A percentile compares a stretch with the other conserved stretches of the same genome.
These are phyloP conservation scores for Strobilomyces dryophilus DNA, from an alignment of 768 basidiomycete genomes.

Conservation along the genomic window DNA sequence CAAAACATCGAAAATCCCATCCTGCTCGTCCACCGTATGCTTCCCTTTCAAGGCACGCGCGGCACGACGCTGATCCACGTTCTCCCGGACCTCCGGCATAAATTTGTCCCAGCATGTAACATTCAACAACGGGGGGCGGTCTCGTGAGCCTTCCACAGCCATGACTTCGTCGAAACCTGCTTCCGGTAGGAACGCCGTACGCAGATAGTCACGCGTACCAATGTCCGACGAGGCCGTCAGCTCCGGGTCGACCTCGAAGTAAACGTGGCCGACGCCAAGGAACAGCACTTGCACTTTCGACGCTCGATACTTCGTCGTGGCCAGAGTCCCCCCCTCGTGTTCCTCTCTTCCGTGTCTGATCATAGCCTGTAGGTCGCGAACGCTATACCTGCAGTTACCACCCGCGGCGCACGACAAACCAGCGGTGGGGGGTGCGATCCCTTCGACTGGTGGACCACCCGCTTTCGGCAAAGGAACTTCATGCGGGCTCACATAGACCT, in stretches of 20 bases:
- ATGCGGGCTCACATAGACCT: neutral
- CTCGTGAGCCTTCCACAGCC: neutral
- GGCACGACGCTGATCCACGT: neutral
- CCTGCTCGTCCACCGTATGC: neutral
- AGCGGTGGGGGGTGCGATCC: neutral
- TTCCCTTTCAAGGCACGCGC: neutral
- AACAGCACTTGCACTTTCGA: neutral
- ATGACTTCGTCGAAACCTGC: neutral
- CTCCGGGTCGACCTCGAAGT: neutral
- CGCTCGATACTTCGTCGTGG: neutral
- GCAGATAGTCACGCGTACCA: neutral
- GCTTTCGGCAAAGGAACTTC: neutral
- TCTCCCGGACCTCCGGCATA: neutral
- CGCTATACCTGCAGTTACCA: neutral
- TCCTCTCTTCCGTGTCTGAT: neutral
- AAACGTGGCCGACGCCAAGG: neutral
- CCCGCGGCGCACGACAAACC: neutral
- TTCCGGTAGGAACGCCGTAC: neutral
- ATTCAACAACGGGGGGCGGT: neutral
- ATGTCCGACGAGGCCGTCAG: neutral
- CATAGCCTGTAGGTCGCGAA: neutral
- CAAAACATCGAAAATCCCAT: neutral
- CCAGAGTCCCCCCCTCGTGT: neutral
- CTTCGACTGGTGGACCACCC: neutral
- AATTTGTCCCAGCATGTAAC: neutral